Evolutionary conservation across 179 eudicot species (phyloP).

Genomic region (Vitellaria paradoxa): DNA sequence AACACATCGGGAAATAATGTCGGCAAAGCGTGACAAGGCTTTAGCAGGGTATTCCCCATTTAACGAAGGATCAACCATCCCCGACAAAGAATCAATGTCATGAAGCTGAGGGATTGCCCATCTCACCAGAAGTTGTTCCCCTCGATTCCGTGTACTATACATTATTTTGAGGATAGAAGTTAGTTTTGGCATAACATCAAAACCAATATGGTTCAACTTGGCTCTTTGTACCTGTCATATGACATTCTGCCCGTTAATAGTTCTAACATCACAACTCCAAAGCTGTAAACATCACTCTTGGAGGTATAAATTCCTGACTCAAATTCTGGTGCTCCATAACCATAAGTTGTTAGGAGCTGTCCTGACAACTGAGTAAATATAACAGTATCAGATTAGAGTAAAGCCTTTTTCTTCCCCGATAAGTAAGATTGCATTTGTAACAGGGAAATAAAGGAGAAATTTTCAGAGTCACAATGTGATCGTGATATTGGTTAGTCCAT

Average conservation of each 20-base stretch:
- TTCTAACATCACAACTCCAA: slow-evolving; percentile 83
- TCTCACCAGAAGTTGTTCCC: slow-evolving; percentile 74
- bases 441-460: neutral
- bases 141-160: slow-evolving; percentile 59
- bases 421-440: neutral
- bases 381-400: slow-evolving; percentile 11
- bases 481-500: neutral
- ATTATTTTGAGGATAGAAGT: slow-evolving; percentile 10
- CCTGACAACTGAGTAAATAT: slow-evolving; percentile 76
- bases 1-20: slow-evolving; percentile 74
- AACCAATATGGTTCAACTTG: slow-evolving; percentile 4
- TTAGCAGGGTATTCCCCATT: slow-evolving; percentile 56
- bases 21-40: slow-evolving; percentile 75
- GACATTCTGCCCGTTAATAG: slow-evolving; percentile 90
- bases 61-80: slow-evolving; percentile 89
- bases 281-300: slow-evolving; percentile 94
- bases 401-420: neutral
- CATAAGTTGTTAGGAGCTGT: slow-evolving; percentile 73
- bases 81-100: slow-evolving; percentile 78
- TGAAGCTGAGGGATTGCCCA: slow-evolving; percentile 93
- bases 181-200: slow-evolving; percentile 10
- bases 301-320: slow-evolving; percentile 82
- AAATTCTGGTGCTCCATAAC: slow-evolving; percentile 96
- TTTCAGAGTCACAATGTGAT: neutral
- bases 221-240: slow-evolving; percentile 65